Base-by-base conservation (phyloP, 2,329 filamentous ascomycete species). In the Fusarium subglutinans region DNA sequence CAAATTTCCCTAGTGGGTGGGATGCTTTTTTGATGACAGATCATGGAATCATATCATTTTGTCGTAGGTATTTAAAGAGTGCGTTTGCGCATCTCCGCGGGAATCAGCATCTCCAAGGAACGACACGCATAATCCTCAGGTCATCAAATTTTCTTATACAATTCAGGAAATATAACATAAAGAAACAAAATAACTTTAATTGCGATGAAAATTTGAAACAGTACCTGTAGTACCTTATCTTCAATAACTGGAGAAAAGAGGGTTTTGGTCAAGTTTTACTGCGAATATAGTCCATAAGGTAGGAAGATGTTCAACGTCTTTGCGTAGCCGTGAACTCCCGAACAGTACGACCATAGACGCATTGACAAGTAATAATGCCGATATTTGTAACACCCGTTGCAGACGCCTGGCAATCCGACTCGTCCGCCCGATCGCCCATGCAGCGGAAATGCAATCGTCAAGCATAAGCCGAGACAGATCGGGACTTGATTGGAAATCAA, bases 71-170 rank as follows among this genome's bases (percentile, higher is more conserved):
- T 43, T 40, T n/a, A 38, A 43, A 30, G 26, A 6, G 3, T 22
- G 20, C n/a, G 57, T 60, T 70, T 30, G 15, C 17, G 56, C 50
- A 67, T 71, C 69, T 71, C 66, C 67, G 67, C 69, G 69, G 69
- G 28, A 50, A 35, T 71, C 45, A 53, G 30, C 43, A 58, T 70
- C 45, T 71, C 56, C 56, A 40, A 50, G 62, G 51, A 55, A 35
- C 33, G 28, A 20, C 66, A 60, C 38, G 26, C 33, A 58, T 20
- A 14, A 24, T 48, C 8, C n/a, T 11, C 30, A n/a, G 40, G 35
- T 38, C 54, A 61, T 61, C n/a, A 10, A 22, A 18, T 28, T 20
- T 28, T 11, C 5, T 41, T 30, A 3, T 13, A 18, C 5, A 8
- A 8, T 28, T 30, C 18, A 38, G 1, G 5, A 24, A 9, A 28